Percentiles rank a stretch among this genome's conserved stretches.
Evolutionary conservation across 768 basidiomycete genomes (phyloP).

Genomic region (Leccinum subtestaceum): DNA sequence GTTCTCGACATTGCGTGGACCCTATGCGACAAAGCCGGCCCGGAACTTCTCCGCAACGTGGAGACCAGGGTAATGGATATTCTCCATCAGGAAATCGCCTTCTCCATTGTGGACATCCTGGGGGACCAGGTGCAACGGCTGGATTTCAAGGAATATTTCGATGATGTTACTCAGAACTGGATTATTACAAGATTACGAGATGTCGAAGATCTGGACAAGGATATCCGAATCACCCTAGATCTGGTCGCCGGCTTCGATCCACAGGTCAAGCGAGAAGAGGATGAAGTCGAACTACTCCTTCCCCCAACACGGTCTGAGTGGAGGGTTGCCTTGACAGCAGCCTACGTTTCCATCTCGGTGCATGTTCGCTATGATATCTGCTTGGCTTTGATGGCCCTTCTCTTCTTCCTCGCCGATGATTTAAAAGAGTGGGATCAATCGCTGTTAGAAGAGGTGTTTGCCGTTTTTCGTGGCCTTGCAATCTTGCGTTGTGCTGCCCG

Average conservation of each 20-base stretch:
- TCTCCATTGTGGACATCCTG: conserved; percentile 73
- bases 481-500: conserved; percentile 61
- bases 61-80: conserved; percentile 62
- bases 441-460: conserved; percentile 69
- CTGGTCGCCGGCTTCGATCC: conserved; percentile 69
- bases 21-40: conserved; percentile 58
- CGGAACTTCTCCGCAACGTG: conserved; percentile 51
- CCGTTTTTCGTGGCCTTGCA: conserved; percentile 74
- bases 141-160: conserved; percentile 53
- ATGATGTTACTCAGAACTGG: conserved; percentile 61
- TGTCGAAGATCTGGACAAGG: conserved; percentile 53
- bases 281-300: conserved; percentile 55
- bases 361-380: conserved; percentile 76
- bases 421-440: conserved; percentile 62
- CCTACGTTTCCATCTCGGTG: conserved; percentile 60
- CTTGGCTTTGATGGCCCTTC: conserved; percentile 58
- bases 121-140: conserved; percentile 58
- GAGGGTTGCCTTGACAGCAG: conserved; percentile 57
- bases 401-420: conserved; percentile 70
- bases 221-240: conserved; percentile 58
- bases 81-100: conserved; percentile 74
- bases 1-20: conserved; percentile 64
- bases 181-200: conserved; percentile 57
- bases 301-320: conserved; percentile 59
- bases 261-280: conserved; percentile 72